Base-by-base conservation (phyloP, 352 stramenopile genomes). In the Globisporangium barbulae region DNA sequence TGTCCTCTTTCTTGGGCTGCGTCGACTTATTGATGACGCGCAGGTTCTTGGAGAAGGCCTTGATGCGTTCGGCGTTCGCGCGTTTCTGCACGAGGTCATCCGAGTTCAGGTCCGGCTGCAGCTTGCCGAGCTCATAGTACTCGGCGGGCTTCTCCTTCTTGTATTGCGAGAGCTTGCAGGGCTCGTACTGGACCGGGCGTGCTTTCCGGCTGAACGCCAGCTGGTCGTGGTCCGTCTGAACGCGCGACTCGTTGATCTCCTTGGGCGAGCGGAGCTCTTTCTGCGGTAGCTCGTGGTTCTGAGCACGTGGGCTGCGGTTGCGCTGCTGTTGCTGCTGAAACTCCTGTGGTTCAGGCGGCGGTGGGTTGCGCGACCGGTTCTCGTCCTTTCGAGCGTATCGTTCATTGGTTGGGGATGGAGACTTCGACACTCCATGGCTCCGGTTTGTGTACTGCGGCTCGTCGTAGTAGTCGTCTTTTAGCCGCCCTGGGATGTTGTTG, bases 71-170 rank as follows among this genome's bases (percentile, higher is more conserved):
- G 2, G 76, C 68, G 52, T 93, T 93, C 22, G 82, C 81, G 9
- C 88, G 81, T 71, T 94, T 95, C 53, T 88, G 78, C 5, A 94
- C 78, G 1, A 96, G 67, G 2, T 93, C 83, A 0, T 91, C 79
- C 2, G 81, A 77, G 53, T 95, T 94, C 21, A 97, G 66, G 57
- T 97, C 88, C 1, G 89, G 88, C 61, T 94, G 85, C 35, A 97
- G 74, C 69, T 96, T 95, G n/a, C 86, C 88, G 13, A 97, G 69
- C 52, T 97, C 89, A 53, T 93, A 90, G 76, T 97, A 97, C 49
- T 84, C 85, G 17, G 64, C 72, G 0, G 83, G 81, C 45, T 96
- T 95, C 54, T 90, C 84, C 62, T 95, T 91, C 59, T 89, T 88
- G 76, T 97, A 97, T 65, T 96, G 83, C 4, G 86, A 74, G 2